Evolutionary conservation across 2,329 filamentous ascomycete genomes (phyloP).

Genomic region (Ophiostoma montium): DNA sequence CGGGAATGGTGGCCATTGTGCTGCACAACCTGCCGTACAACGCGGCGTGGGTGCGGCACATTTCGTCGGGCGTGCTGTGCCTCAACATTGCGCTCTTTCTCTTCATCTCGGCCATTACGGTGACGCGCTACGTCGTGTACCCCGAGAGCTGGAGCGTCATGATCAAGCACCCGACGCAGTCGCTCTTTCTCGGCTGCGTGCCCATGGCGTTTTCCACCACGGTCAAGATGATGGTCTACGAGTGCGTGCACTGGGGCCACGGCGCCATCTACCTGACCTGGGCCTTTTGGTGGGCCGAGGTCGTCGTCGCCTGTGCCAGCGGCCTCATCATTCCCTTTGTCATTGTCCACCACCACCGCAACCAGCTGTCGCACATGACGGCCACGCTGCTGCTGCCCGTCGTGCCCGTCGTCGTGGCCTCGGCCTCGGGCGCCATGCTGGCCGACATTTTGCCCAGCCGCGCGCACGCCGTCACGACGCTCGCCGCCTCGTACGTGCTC

Average conservation of each 20-base stretch:
- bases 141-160: slow-evolving; percentile 46
- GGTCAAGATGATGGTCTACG: slow-evolving; percentile 42
- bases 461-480: slow-evolving; percentile 42
- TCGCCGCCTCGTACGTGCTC: slow-evolving; percentile 52
- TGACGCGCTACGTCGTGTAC: slow-evolving; percentile 44
- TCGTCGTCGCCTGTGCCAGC: slow-evolving; percentile 27
- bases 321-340: slow-evolving; percentile 37
- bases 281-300: slow-evolving; percentile 40
- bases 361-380: slow-evolving; percentile 33
- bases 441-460: slow-evolving; percentile 43
- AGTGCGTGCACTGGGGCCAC: slow-evolving; percentile 45
- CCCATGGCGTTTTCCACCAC: slow-evolving; percentile 51
- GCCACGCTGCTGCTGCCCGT: slow-evolving; percentile 48
- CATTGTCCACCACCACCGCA: slow-evolving; percentile 20
- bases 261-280: slow-evolving; percentile 35
- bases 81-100: slow-evolving; percentile 42
- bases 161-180: slow-evolving; percentile 46
- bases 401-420: slow-evolving; percentile 46
- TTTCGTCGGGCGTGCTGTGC: slow-evolving; percentile 40
- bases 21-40: slow-evolving; percentile 45
- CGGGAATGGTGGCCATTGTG: slow-evolving; percentile 45
- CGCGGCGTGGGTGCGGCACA: slow-evolving; percentile 34
- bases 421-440: slow-evolving; percentile 49
- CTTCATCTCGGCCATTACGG: slow-evolving; percentile 32
- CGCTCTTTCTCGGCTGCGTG: slow-evolving; percentile 47